A percentile compares a stretch with the other conserved stretches of the same genome.
These are phyloP conservation scores for Sungouiozyma ichnusensis DNA, from an alignment of 805 yeast species.

Conservation along the genomic window DNA sequence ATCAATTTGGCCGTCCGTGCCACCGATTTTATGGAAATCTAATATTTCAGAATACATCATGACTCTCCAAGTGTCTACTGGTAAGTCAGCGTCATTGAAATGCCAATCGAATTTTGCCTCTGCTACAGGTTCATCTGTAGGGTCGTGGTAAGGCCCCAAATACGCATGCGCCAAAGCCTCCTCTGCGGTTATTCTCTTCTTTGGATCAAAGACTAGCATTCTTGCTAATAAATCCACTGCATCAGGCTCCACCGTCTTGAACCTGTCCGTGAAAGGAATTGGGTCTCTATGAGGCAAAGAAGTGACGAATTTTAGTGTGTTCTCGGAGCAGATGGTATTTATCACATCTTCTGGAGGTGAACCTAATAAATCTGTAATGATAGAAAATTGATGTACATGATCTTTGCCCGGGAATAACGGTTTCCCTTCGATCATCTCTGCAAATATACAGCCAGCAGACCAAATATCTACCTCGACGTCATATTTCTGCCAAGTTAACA, in stretches of 20 bases:
- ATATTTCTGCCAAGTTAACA: constrained; percentile 97
- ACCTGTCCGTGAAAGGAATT: constrained; percentile 74
- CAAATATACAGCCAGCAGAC: constrained; percentile 96
- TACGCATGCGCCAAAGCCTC: constrained; percentile 86
- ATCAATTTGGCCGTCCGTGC: constrained; percentile 28
- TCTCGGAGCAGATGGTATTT: constrained; percentile 91
- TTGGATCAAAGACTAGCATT: constrained; percentile 93
- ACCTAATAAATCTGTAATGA: constrained; percentile 91
- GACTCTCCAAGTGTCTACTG: constrained; percentile 96
- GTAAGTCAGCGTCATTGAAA: constrained; percentile 93
- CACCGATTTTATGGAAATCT: constrained; percentile 88
- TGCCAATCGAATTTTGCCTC: constrained; percentile 72
- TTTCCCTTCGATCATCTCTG: constrained; percentile 95
- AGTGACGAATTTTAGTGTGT: constrained; percentile 86
- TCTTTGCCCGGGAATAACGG: constrained; percentile 97
- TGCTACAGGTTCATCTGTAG: constrained; percentile 93
- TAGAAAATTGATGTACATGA: constrained; percentile 95
- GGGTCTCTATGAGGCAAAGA: constrained; percentile 90
- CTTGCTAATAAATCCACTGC: constrained; percentile 81
- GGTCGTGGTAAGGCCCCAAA: constrained; percentile 91
- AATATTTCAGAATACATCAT: constrained; percentile 98
- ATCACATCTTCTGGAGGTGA: constrained; percentile 95
- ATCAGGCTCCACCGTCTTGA: constrained; percentile 60
- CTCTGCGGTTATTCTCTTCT: constrained; percentile 85
- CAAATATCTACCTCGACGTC: constrained; percentile 95